A percentile compares a stretch with the other conserved stretches of the same genome.
Conservation (phyloP, 169 alveolate genomes). For the Plasmodium malariae region DNA sequence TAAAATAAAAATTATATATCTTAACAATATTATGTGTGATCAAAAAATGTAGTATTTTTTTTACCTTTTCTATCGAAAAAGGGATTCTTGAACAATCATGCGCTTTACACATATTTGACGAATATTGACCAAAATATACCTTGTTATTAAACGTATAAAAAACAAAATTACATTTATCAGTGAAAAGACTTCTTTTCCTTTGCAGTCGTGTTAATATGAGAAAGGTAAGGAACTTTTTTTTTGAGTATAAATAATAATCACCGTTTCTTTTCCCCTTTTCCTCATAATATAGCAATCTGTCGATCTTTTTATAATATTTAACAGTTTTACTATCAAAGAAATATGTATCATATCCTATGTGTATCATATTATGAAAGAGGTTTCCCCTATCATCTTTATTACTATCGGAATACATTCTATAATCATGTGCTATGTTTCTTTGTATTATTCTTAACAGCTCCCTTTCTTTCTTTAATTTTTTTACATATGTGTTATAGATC, state of each 20-base stretch:
- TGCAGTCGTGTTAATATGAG: too few relatives aligned
- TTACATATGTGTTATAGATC: constrained; percentile 8
- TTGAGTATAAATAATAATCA: not conserved
- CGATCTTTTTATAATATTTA: not conserved
- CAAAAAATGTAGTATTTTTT: constrained; percentile 9
- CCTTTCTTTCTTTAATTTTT: constrained; percentile 9
- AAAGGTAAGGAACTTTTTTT: not conserved
- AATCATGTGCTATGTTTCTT: too few relatives aligned
- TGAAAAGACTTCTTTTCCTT: not conserved
- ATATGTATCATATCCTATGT: not conserved
- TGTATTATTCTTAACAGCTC: constrained; percentile 2
- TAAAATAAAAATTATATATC: constrained; percentile 26
- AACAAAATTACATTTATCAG: not conserved
- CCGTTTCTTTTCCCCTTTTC: not conserved
- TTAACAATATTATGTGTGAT: constrained; percentile 5
- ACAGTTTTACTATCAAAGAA: not conserved
- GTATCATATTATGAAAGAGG: not conserved
- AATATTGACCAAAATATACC: not conserved
- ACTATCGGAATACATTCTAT: not conserved
- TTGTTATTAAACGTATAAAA: not conserved
- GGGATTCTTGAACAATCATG: not conserved
- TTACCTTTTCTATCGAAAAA: constrained; percentile 3
- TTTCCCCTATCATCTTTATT: not conserved
- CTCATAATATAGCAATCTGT: not conserved
- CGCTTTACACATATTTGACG: not conserved